Base-by-base conservation (phyloP, 495 filamentous ascomycete genomes). In the Neurospora sublineolata region DNA sequence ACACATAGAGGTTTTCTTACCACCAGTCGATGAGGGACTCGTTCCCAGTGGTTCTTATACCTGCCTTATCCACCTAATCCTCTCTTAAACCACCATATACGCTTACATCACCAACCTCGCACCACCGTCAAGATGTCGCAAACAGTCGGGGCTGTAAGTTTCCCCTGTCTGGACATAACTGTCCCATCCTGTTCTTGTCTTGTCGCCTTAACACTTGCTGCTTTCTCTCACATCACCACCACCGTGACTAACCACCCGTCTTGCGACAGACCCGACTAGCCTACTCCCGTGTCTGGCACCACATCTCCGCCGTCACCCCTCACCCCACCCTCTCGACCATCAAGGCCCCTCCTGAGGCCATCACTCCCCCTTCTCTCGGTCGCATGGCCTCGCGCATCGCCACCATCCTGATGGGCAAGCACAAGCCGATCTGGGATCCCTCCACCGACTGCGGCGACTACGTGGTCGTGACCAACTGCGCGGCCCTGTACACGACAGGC, bases 381-480 rank as follows among this genome's bases (percentile, higher is more conserved):
- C 94, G 95, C 18, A 86, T 99, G 38, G 95, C 95, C 69, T 92
- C 92, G 67, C 90, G 90, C 71, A 98, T 99, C 81, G 94, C 95
- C 75, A 86, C 91, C 73, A 85, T 91, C 72, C 89, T 99, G 33
- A 98, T 98, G 95, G 95, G 95, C 82, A 99, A 99, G 86, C 90
- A 98, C 87, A 99, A 99, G 83, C 95, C 95, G 16, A 98, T 97
- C 83, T 99, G 89, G 83, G 92, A 98, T 81, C 96, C 93, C 23
- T 88, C 90, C 72, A 97, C 95, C 70, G 95, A 99, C 86, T 98
- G 96, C 87, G 95, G 95, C 72, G 95, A 99, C 88, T 99, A 99
- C 81, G 94, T 99, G 6, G 95, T 99, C 0, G 94, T 94, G 7
- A 91, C 91, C 38, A 89, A 92, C 76, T 99, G 95, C 86, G 87